phyloP scores from a whole-genome alignment of 345 rosid genomes.

The Excoecaria agallocha region DNA sequence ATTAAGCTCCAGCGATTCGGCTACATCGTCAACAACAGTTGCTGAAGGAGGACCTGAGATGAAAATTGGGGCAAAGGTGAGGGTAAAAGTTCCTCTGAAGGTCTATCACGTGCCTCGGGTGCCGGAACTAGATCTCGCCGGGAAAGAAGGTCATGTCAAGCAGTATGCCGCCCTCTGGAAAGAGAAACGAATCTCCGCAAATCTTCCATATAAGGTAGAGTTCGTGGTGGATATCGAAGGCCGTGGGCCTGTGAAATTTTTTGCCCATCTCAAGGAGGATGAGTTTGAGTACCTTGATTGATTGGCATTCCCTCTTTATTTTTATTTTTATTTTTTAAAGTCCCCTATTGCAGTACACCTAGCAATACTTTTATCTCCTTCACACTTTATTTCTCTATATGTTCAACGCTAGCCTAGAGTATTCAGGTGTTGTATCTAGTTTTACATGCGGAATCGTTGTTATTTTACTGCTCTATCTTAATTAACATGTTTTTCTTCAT shows the following conservation, averaged over 20 bases:
- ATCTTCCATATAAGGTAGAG: constrained; percentile 76
- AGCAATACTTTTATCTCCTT: neutral
- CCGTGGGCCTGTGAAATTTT: constrained; percentile 78
- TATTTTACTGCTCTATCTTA: neutral
- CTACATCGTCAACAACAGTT: constrained; percentile 5
- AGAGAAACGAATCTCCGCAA: constrained; percentile 78
- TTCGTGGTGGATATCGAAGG: constrained; percentile 59
- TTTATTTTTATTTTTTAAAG: neutral
- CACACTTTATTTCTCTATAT: neutral
- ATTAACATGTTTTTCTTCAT: neutral
- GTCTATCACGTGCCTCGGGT: constrained; percentile 91
- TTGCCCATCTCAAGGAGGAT: constrained; percentile 79
- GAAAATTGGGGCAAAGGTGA: constrained; percentile 62
- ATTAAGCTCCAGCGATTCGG: constrained; percentile 9
- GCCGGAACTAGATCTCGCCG: no score
- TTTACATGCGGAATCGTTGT: no score
- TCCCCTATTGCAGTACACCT: neutral
- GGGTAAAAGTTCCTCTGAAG: constrained; percentile 75
- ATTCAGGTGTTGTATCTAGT: neutral
- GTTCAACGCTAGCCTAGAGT: neutral
- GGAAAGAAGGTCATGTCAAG: no score
- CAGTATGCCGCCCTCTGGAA: constrained; percentile 57
- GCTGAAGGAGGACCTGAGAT: constrained; percentile 26
- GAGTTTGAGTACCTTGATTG: constrained; percentile 66
- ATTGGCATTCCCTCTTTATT: neutral